These are phyloP conservation scores for Colletotrichum liaoningense DNA, from an alignment of 2,329 filamentous ascomycete species.

Conservation along the genomic window DNA sequence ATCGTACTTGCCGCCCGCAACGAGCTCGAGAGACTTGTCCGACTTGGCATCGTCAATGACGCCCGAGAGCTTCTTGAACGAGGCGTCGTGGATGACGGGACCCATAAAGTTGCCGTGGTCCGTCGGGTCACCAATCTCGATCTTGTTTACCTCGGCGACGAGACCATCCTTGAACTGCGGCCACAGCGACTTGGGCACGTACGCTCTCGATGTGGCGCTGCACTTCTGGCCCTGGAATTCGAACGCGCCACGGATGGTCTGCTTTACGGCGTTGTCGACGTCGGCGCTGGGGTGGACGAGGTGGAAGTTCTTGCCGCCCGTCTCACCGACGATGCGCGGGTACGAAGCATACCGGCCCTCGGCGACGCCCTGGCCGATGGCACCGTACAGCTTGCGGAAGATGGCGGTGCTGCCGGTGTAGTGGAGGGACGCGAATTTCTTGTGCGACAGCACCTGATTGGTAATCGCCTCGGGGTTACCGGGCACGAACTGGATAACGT, in stretches of 20 bases:
- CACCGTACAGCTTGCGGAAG: constrained; percentile 88
- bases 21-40: constrained; percentile 69
- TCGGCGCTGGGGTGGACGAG: constrained; percentile 83
- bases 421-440: constrained; percentile 89
- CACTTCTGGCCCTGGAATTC: constrained; percentile 95
- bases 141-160: constrained; percentile 73
- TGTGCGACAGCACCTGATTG: constrained; percentile 79
- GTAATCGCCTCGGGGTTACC: constrained; percentile 90
- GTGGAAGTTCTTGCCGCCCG: constrained; percentile 95
- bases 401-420: constrained; percentile 94
- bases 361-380: constrained; percentile 84
- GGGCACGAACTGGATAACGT: constrained; percentile 94
- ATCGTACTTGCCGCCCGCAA: constrained; percentile 83
- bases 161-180: constrained; percentile 76
- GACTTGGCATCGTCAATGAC: constrained; percentile 83
- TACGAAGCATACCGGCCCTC: constrained; percentile 87
- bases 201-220: constrained; percentile 83
- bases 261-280: constrained; percentile 80
- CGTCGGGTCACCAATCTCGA: constrained; percentile 76
- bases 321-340: constrained; percentile 90
- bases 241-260: constrained; percentile 88
- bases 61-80: constrained; percentile 82
- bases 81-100: constrained; percentile 84
- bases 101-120: constrained; percentile 85
- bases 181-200: constrained; percentile 82